phyloP scores from a whole-genome alignment of 768 basidiomycete species.

The Leccinum uliginosum region DNA sequence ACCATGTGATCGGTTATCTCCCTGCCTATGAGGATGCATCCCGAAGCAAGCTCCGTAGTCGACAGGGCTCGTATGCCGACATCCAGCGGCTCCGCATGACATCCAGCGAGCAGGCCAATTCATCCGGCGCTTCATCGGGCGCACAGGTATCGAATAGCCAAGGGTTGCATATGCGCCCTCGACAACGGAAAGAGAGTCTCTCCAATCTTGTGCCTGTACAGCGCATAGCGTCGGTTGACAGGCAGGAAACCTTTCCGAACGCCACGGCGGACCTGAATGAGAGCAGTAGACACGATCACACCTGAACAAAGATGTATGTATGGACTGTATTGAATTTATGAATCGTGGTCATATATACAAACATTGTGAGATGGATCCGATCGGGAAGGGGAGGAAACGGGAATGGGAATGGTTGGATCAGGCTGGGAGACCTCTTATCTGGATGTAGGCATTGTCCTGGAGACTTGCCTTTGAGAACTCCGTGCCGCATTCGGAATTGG shows the following conservation, averaged over 20 bases:
- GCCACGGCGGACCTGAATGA: slow-evolving; percentile 66
- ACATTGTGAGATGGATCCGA: slow-evolving; percentile 21
- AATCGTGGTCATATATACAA: slow-evolving; percentile 26
- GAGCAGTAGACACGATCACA: slow-evolving; percentile 35
- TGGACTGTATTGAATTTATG: slow-evolving; percentile 18
- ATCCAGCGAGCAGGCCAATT: slow-evolving; percentile 9
- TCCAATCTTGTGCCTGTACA: slow-evolving; percentile 60
- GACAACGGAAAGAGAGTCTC: slow-evolving; percentile 59
- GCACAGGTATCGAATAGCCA: slow-evolving; percentile 32
- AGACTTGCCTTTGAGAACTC: slow-evolving; percentile 40
- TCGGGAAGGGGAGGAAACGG: not conserved
- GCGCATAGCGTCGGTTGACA: slow-evolving; percentile 58
- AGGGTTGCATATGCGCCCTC: slow-evolving; percentile 44
- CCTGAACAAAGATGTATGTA: slow-evolving; percentile 19
- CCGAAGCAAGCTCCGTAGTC: slow-evolving; percentile 49
- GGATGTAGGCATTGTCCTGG: slow-evolving; percentile 38
- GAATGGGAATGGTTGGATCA: slow-evolving; percentile 13
- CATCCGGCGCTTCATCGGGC: slow-evolving; percentile 13
- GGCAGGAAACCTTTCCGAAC: slow-evolving; percentile 52
- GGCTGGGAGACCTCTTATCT: slow-evolving; percentile 36
- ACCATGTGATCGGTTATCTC: slow-evolving; percentile 74
- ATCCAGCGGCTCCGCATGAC: slow-evolving; percentile 60
- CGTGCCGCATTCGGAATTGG: slow-evolving; percentile 38
- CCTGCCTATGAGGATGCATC: slow-evolving; percentile 44
- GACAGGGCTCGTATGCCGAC: slow-evolving; percentile 77